A percentile compares a stretch with the other conserved stretches of the same genome.
phyloP scores from a whole-genome alignment of 345 rosid species.

The Ricinus communis region DNA sequence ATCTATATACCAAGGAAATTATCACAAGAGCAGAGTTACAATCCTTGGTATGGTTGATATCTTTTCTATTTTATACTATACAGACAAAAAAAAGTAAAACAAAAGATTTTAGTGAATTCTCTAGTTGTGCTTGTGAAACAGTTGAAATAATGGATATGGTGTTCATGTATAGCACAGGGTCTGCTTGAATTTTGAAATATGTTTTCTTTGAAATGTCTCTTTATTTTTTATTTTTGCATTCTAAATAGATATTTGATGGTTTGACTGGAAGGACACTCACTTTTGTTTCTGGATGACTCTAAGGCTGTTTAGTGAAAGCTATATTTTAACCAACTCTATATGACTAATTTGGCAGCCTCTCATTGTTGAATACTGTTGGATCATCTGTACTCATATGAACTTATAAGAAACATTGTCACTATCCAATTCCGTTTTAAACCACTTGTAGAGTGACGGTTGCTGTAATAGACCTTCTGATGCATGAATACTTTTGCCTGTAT shows the following conservation, averaged over 20 bases:
- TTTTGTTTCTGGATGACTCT: not conserved
- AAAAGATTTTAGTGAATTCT: not conserved
- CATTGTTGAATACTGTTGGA: slow-evolving; percentile 11
- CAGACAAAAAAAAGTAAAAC: not conserved
- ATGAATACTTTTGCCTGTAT: slow-evolving; percentile 24
- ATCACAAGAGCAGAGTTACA: slow-evolving; percentile 76
- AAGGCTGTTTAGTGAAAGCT: not conserved
- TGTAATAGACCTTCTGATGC: slow-evolving; percentile 16
- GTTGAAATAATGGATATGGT: not conserved
- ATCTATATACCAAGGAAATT: slow-evolving; percentile 75
- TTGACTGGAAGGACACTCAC: not conserved
- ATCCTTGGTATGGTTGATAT: slow-evolving; percentile 63
- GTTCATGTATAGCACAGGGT: not conserved
- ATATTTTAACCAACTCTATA: too few species aligned
- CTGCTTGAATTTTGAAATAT: not conserved
- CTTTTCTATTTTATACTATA: not conserved
- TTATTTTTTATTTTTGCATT: too few species aligned
- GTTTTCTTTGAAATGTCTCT: not conserved
- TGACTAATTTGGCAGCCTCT: not conserved
- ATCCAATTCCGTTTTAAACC: not conserved
- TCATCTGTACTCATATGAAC: not conserved
- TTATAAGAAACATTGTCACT: not conserved
- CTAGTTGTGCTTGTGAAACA: too few species aligned
- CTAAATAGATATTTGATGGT: not conserved
- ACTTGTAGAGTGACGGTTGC: not conserved